Conservation (phyloP, 352 stramenopile genomes). For the Phytophthora gonapodyides region DNA sequence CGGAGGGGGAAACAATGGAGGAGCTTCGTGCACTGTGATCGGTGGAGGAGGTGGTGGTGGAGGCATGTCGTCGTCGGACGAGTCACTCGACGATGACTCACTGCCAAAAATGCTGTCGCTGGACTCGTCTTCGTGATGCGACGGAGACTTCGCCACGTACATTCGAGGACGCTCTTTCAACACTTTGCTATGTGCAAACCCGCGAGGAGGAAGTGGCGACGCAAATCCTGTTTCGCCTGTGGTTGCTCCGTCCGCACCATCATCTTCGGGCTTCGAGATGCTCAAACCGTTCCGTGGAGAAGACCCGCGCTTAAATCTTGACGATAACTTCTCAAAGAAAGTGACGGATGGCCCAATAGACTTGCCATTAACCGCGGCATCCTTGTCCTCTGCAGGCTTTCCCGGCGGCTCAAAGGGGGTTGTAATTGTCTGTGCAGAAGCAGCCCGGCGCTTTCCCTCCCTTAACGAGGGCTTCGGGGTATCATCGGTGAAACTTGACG, state of each 20-base stretch:
- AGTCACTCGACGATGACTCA: slow-evolving; percentile 57
- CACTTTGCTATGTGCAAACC: slow-evolving; percentile 43
- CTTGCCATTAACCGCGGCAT: slow-evolving; percentile 25
- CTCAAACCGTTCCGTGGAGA: slow-evolving; percentile 47
- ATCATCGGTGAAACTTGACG: slow-evolving; percentile 40
- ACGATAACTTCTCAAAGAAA: slow-evolving; percentile 87
- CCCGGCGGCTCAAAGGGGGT: slow-evolving; percentile 27
- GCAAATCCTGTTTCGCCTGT: slow-evolving; percentile 27
- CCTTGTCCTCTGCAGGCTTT: slow-evolving; percentile 45
- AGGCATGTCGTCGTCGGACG: slow-evolving; percentile 51
- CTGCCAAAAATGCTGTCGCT: slow-evolving; percentile 89
- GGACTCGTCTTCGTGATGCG: slow-evolving; percentile 78
- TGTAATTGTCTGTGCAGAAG: slow-evolving; percentile 42
- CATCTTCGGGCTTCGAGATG: slow-evolving; percentile 31
- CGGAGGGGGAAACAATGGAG: slow-evolving; percentile 15
- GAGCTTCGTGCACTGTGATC: slow-evolving; percentile 22
- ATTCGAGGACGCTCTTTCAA: slow-evolving; percentile 73
- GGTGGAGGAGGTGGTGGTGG: slow-evolving; percentile 53
- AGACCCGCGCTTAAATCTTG: slow-evolving; percentile 75
- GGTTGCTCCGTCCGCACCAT: slow-evolving; percentile 18
- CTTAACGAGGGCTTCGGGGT: slow-evolving; percentile 25
- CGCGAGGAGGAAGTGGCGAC: slow-evolving; percentile 30
- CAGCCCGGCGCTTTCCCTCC: slow-evolving; percentile 41
- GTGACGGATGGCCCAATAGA: slow-evolving; percentile 56
- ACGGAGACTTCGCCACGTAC: slow-evolving; percentile 73